These are phyloP conservation scores for Xylaria intraflava DNA, from an alignment of 495 filamentous ascomycete genomes.

Conservation along the genomic window DNA sequence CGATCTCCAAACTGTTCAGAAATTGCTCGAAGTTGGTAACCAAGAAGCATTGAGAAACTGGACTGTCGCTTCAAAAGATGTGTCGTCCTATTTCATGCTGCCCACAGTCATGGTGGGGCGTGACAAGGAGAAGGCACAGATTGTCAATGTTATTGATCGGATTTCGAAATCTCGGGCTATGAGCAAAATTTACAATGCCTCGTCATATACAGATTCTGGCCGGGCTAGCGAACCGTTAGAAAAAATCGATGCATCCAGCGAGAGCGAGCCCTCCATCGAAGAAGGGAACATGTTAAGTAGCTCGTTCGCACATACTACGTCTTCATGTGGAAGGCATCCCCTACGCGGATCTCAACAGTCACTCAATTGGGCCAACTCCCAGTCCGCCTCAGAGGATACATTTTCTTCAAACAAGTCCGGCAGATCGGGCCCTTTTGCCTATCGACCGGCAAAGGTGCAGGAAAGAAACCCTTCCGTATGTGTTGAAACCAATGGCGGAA, in stretches of 20 bases:
- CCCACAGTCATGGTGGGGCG: slow-evolving; percentile 75
- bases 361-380: slow-evolving; percentile 23
- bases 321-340: slow-evolving; percentile 40
- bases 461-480: slow-evolving; percentile 33
- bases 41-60: slow-evolving; percentile 60
- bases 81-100: slow-evolving; percentile 81
- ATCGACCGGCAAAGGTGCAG: slow-evolving; percentile 27
- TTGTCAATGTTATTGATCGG: slow-evolving; percentile 66
- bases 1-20: slow-evolving; percentile 62
- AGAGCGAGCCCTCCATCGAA: slow-evolving; percentile 43
- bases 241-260: slow-evolving; percentile 44
- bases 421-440: slow-evolving; percentile 26
- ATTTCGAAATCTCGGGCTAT: slow-evolving; percentile 54
- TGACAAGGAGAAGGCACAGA: slow-evolving; percentile 58
- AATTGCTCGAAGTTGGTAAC: slow-evolving; percentile 70
- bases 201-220: slow-evolving; percentile 48
- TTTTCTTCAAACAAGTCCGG: slow-evolving; percentile 30
- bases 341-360: slow-evolving; percentile 32
- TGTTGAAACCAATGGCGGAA: slow-evolving; percentile 27
- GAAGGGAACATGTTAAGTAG: slow-evolving; percentile 31
- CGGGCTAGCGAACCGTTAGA: slow-evolving; percentile 52
- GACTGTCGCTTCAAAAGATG: slow-evolving; percentile 64
- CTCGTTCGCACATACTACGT: slow-evolving; percentile 44
- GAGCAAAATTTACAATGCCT: slow-evolving; percentile 35
- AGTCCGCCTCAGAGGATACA: slow-evolving; percentile 30